Percentiles rank a stretch among this genome's conserved stretches.
phyloP scores from a whole-genome alignment of 495 filamentous ascomycete species.

The Trichoderma asperelloides region DNA sequence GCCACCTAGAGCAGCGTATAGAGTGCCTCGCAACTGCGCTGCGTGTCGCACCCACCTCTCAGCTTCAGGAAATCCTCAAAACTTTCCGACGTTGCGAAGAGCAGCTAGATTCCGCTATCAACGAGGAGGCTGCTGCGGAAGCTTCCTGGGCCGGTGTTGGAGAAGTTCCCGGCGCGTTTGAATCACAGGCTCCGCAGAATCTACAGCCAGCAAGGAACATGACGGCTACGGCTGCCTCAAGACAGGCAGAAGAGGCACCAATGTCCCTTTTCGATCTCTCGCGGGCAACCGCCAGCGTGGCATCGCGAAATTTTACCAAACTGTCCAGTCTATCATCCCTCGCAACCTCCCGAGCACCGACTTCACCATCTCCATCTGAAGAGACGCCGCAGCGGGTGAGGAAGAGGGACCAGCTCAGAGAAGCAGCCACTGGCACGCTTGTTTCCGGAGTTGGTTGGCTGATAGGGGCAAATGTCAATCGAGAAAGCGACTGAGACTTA shows the following conservation, averaged over 20 bases:
- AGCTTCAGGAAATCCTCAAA: slow-evolving; percentile 75
- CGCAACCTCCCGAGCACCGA: not conserved
- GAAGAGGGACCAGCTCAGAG: slow-evolving; percentile 73
- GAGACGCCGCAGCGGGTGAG: slow-evolving; percentile 45
- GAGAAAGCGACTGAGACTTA: slow-evolving; percentile 2
- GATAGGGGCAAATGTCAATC: slow-evolving; percentile 42
- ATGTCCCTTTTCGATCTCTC: slow-evolving; percentile 94
- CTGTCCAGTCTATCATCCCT: slow-evolving; percentile 29
- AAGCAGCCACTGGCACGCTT: slow-evolving; percentile 62
- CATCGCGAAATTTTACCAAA: slow-evolving; percentile 44
- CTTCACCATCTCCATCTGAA: not conserved
- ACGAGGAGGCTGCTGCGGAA: slow-evolving; percentile 65
- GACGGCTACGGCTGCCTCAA: slow-evolving; percentile 19
- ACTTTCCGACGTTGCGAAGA: slow-evolving; percentile 84
- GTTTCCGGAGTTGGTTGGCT: slow-evolving; percentile 83
- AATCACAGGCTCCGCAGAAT: slow-evolving; percentile 7
- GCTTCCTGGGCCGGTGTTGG: slow-evolving; percentile 62
- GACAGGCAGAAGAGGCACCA: slow-evolving; percentile 59
- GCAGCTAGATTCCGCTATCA: slow-evolving; percentile 60
- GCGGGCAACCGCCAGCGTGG: slow-evolving; percentile 64
- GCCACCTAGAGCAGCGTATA: slow-evolving; percentile 72
- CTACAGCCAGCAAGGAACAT: not conserved
- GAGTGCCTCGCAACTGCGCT: slow-evolving; percentile 84
- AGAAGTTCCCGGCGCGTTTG: slow-evolving; percentile 62
- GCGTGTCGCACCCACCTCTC: slow-evolving; percentile 65